Conservation (phyloP, 345 rosid species). For the Hirschfeldia incana region DNA sequence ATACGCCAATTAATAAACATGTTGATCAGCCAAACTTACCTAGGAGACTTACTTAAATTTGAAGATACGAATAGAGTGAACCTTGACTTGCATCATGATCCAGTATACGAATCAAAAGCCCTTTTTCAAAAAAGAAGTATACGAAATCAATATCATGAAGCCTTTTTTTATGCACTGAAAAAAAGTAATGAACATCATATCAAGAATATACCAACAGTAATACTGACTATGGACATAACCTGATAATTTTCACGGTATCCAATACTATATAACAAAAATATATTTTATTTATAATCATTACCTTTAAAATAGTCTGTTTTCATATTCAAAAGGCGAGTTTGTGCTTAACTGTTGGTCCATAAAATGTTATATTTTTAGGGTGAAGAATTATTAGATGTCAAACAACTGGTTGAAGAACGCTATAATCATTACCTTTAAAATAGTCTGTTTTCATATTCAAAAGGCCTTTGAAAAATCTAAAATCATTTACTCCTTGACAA, state of each 20-base stretch:
- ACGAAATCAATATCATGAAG: conserved; percentile 5
- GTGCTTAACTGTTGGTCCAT: conserved; percentile 32
- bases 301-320: conserved; percentile 36
- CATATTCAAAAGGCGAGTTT: conserved; percentile 27
- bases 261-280: conserved; percentile 26
- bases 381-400: conserved; percentile 23
- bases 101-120: conserved; percentile 9
- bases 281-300: conserved; percentile 21
- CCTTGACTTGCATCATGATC: conserved; percentile 8
- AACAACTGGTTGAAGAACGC: conserved; percentile 33
- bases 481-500: conserved; percentile 36
- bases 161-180: conserved; percentile 38
- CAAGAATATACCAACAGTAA: conserved; percentile 33
- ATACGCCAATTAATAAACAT: background rate
- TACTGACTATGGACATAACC: conserved; percentile 35
- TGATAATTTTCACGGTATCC: conserved; percentile 35
- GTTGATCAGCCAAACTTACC: conserved; percentile 7
- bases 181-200: conserved; percentile 32
- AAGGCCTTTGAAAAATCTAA: conserved; percentile 33
- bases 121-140: conserved; percentile 2
- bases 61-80: conserved; percentile 5
- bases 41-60: conserved; percentile 10
- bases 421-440: conserved; percentile 30
- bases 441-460: conserved; percentile 36
- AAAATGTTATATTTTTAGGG: conserved; percentile 20